Base-by-base conservation (phyloP, 345 rosid species). In the Hibiscus syriacus region DNA sequence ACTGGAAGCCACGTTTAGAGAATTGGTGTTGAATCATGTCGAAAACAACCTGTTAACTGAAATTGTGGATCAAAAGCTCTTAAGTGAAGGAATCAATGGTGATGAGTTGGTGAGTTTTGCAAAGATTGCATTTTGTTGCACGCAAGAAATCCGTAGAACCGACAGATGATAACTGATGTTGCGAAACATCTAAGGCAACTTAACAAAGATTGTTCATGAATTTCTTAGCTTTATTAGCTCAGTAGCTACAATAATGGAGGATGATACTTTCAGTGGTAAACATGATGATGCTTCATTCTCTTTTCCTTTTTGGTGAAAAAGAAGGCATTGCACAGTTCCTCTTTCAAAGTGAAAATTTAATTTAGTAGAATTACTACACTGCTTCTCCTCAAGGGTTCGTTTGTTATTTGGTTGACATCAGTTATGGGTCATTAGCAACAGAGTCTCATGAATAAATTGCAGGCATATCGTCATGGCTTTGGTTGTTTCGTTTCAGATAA, bases 121-220 rank as follows among this genome's bases (percentile, higher is more conserved):
- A 13, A 60, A 60, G 29, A 38, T 20, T 11, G 65, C 48, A 36
- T 48, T 38, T 20, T 2, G n/a, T 20, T 60, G 48, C 48, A 60
- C 65, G 27, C 29, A 38, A 5, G 48, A 60, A 38, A 60, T 60
- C 46, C 65, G 2, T 17, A 60, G 10, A 23, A 36, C 5, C 48
- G 48, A 4, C 64, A 46, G 1, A 36, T 20, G 64, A 60, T 60
- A 60, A 60, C 64, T 12, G 65, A 60, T 36, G 29, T 60, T 6
- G 65, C 65, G 20, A 36, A 60, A 60, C 65, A 60, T 29, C 65
- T 60, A 19, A 36, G 65, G 29, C 65, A 38, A 60, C 65, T 60
- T 38, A 1, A 20, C 5, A 19, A 60, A 5, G 29, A 20, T 4
- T 36, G n/a, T 60, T 12, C 43, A 30, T 32, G 4, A 6, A 17